Base-by-base conservation (phyloP, 345 rosid genomes). In the Citrus australasica region DNA sequence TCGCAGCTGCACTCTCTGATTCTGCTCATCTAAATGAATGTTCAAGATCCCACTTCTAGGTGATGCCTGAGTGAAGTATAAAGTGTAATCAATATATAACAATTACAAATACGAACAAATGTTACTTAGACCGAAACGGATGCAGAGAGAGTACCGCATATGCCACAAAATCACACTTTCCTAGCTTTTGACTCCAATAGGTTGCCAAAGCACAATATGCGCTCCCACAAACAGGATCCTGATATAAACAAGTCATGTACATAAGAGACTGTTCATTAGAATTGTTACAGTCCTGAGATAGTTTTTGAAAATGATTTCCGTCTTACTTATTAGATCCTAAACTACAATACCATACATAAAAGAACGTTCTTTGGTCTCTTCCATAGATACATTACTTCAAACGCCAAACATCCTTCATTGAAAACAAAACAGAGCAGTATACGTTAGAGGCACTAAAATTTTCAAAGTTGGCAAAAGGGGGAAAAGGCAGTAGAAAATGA, bases 161-260 rank as follows among this genome's bases (percentile, higher is more conserved):
- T 24, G 98, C 98, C 73, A 81, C 51, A 30, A 91, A 78, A 68
- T 92, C 89, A 40, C 70, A 82, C 56, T 94, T 94, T 56, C 90
- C 88, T 60, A 92, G 85, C 85, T 91, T 92, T 58, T 85, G 65
- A 75, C 86, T 84, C 98, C 98, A 95, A 69, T 92, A 92, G 28
- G 84, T 72, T 75, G 92, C 93, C 77, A 95, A 76, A 40, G 92
- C 87, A 85, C 98, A 93, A 74, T 92, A 89, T 19, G 95, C 97
- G 79, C 93, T 88, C 46, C 98, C 95, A 70, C 88, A 82, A 30
- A 92, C 94, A 65, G 95, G 96, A 83, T 93, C 98, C 99, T 95
- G 86, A 62, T 74, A 33, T 63, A 37, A 38, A 67, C 70, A 33
- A 30, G 51, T 46, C 17, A 13, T 46, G 37, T 16, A 74, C 32